Conservation (phyloP, 495 filamentous ascomycete species). For the Lepraria neglecta region DNA sequence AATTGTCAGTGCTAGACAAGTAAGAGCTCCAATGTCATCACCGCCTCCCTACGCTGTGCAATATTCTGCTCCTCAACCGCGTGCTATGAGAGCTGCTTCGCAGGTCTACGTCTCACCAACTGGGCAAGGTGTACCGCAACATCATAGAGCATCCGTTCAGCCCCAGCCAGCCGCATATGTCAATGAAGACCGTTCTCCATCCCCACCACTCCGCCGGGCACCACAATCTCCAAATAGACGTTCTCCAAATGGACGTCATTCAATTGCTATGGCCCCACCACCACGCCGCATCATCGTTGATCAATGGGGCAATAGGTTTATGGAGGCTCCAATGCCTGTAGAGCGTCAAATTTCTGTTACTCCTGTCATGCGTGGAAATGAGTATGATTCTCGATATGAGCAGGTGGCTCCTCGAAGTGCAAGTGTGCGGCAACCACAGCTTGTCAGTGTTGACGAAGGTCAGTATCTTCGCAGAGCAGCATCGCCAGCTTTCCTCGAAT, state of each 20-base stretch:
- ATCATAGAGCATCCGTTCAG: slow-evolving; percentile 51
- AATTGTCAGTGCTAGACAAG: slow-evolving; percentile 49
- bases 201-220: slow-evolving; percentile 46
- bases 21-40: slow-evolving; percentile 35
- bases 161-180: slow-evolving; percentile 40
- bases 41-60: slow-evolving; percentile 22
- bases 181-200: slow-evolving; percentile 52
- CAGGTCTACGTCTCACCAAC: slow-evolving; percentile 53
- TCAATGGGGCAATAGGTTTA: slow-evolving; percentile 62
- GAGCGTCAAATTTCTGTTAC: slow-evolving; percentile 41
- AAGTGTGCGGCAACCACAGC: slow-evolving; percentile 40
- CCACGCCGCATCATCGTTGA: slow-evolving; percentile 62
- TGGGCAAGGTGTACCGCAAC: slow-evolving; percentile 42
- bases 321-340: slow-evolving; percentile 50
- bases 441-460: slow-evolving; percentile 40
- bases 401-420: slow-evolving; percentile 33
- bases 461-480: slow-evolving; percentile 44
- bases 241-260: slow-evolving; percentile 35
- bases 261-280: slow-evolving; percentile 51
- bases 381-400: slow-evolving; percentile 41
- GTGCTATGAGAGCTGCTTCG: slow-evolving; percentile 51
- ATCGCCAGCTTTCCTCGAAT: slow-evolving; percentile 42
- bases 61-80: slow-evolving; percentile 30
- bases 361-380: slow-evolving; percentile 43
- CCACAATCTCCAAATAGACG: slow-evolving; percentile 37